Evolutionary conservation across 2,329 filamentous ascomycete species (phyloP).

Genomic region (Penicillium brevicompactum): DNA sequence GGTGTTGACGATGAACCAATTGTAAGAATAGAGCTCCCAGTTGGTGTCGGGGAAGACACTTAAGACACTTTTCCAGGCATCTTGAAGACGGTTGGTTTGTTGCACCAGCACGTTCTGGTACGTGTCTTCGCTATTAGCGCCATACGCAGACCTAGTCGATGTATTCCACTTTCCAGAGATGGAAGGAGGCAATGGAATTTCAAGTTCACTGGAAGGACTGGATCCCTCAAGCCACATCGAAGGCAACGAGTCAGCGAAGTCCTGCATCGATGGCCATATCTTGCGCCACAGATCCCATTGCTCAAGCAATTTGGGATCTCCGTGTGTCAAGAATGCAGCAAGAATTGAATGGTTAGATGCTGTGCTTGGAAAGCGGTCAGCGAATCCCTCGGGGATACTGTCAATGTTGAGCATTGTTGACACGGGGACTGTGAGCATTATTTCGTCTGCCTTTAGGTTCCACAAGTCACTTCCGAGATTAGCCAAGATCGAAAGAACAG

Average conservation of each 20-base stretch:
- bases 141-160: too few species aligned
- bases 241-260: neutral
- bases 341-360: neutral
- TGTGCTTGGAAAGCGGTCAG: slow-evolving; percentile 38
- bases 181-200: neutral
- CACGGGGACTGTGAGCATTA: slow-evolving; percentile 65
- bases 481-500: too few species aligned
- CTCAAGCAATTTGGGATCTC: neutral
- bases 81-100: neutral
- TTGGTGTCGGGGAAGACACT: slow-evolving; percentile 24
- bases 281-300: neutral
- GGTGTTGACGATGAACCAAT: slow-evolving; percentile 61
- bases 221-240: neutral
- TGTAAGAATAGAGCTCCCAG: slow-evolving; percentile 50
- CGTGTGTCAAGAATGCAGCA: neutral
- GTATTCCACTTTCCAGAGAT: neutral
- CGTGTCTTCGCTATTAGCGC: neutral
- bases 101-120: neutral
- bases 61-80: neutral
- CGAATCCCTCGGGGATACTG: slow-evolving; percentile 58
- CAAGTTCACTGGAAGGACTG: too few species aligned
- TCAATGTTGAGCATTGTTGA: slow-evolving; percentile 64
- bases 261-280: neutral
- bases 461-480: neutral
- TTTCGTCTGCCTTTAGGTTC: slow-evolving; percentile 51